These are phyloP conservation scores for Saturnispora sanitii DNA, from an alignment of 805 yeast species.

Conservation along the genomic window DNA sequence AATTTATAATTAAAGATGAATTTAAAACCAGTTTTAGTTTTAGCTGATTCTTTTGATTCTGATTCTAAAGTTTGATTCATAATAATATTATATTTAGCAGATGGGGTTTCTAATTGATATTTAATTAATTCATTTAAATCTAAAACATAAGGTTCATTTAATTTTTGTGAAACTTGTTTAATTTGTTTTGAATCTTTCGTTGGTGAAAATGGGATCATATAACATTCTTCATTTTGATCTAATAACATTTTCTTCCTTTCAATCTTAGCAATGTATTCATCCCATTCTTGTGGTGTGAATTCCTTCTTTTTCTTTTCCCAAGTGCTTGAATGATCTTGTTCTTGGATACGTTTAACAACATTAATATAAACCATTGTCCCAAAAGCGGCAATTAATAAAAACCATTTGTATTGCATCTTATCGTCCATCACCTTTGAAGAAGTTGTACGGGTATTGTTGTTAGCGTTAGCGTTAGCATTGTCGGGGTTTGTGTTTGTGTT, in stretches of 20 bases:
- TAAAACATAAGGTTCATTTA: constrained; percentile 30
- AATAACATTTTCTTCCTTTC: constrained; percentile 25
- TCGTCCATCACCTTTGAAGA: constrained; percentile 10
- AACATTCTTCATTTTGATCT: constrained; percentile 20
- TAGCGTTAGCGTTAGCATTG: no score
- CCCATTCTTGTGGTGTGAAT: constrained; percentile 42
- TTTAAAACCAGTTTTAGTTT: constrained; percentile 17
- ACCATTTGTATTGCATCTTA: constrained; percentile 14
- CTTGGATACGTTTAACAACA: constrained; percentile 24
- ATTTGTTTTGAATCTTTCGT: constrained; percentile 9
- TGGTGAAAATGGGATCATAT: constrained; percentile 22
- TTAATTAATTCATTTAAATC: constrained; percentile 43
- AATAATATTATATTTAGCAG: constrained; percentile 38
- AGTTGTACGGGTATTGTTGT: background rate
- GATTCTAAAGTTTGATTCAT: constrained; percentile 34
- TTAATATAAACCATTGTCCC: constrained; percentile 34
- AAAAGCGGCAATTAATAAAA: constrained; percentile 30
- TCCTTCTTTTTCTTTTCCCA: constrained; percentile 28
- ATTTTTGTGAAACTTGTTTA: constrained; percentile 10
- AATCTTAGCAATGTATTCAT: constrained; percentile 26
- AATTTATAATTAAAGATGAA: constrained; percentile 25
- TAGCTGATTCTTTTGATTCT: constrained; percentile 22
- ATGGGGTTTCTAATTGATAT: constrained; percentile 30
- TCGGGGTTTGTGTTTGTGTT: no score
- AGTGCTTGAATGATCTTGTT: constrained; percentile 24